Evolutionary conservation across 345 rosid species (phyloP).

Genomic region (Dimocarpus longan): DNA sequence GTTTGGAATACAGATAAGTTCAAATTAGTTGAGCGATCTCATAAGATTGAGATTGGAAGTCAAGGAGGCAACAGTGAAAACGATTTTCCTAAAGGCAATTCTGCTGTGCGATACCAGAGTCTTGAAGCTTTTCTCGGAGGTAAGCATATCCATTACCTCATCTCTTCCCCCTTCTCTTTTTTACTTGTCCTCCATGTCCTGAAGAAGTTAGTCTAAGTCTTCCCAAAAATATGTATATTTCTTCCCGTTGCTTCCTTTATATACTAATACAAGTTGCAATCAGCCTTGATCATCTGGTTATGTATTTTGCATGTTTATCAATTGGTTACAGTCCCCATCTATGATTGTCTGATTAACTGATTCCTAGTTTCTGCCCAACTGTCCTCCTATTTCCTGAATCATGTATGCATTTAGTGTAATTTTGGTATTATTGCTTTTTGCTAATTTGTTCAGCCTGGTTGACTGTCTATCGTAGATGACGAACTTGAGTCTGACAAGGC

Average conservation of each 20-base stretch:
- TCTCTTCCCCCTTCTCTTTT: not conserved
- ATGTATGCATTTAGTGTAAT: not conserved
- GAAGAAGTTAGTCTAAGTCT: not conserved
- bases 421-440: not conserved
- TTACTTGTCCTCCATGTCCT: not conserved
- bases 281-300: not conserved
- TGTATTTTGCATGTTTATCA: not conserved
- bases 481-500: conserved; percentile 29
- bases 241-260: too few species aligned
- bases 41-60: conserved; percentile 36
- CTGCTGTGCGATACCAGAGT: conserved; percentile 50
- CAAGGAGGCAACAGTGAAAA: conserved; percentile 30
- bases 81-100: conserved; percentile 29
- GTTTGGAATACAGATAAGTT: conserved; percentile 68
- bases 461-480: conserved; percentile 23
- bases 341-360: not conserved
- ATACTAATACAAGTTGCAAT: not conserved
- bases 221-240: too few species aligned
- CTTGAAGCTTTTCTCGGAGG: conserved; percentile 60
- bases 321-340: not conserved
- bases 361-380: not conserved
- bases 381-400: not conserved
- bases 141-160: conserved; percentile 31
- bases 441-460: not conserved
- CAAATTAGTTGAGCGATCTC: conserved; percentile 51